phyloP scores from a whole-genome alignment of 768 basidiomycete species.

The Coprinopsis strossmayeri region DNA sequence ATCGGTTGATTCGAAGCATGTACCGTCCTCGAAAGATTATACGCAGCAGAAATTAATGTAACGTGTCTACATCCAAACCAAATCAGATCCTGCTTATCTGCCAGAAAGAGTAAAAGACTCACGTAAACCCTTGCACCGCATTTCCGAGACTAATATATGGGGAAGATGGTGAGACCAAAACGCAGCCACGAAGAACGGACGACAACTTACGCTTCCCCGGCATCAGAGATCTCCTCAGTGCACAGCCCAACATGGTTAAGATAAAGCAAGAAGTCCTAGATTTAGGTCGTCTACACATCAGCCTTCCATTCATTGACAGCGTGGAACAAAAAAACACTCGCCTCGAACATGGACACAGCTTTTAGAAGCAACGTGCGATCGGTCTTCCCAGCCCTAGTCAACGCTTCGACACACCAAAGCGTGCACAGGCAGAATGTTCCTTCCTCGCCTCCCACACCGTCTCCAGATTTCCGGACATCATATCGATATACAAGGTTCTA shows the following conservation, averaged over 20 bases:
- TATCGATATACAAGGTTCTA: conserved; percentile 87
- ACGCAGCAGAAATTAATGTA: conserved; percentile 79
- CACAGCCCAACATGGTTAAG: conserved; percentile 85
- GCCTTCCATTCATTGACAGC: background rate
- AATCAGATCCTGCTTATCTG: background rate
- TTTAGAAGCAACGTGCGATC: conserved; percentile 59
- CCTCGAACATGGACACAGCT: conserved; percentile 88
- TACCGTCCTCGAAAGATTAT: conserved; percentile 70
- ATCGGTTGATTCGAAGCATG: conserved; percentile 12
- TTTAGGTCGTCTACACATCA: background rate
- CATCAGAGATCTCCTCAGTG: conserved; percentile 79
- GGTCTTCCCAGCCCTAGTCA: conserved; percentile 81
- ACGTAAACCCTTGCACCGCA: conserved; percentile 89
- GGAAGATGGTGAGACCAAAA: conserved; percentile 1
- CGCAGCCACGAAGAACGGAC: background rate
- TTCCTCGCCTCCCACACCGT: conserved; percentile 95
- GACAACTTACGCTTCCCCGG: conserved; percentile 67
- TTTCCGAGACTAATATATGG: conserved; percentile 59
- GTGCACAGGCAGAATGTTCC: conserved; percentile 92
- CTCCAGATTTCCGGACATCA: conserved; percentile 77
- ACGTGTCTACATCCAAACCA: conserved; percentile 48
- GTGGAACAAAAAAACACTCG: conserved; percentile 22
- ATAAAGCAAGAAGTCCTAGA: conserved; percentile 70
- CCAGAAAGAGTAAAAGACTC: conserved; percentile 22
- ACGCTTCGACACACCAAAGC: conserved; percentile 81